Percentiles rank a stretch among this genome's conserved stretches.
Evolutionary conservation across 148 eudicot genomes (phyloP).

Genomic region (Rheum nobile): DNA sequence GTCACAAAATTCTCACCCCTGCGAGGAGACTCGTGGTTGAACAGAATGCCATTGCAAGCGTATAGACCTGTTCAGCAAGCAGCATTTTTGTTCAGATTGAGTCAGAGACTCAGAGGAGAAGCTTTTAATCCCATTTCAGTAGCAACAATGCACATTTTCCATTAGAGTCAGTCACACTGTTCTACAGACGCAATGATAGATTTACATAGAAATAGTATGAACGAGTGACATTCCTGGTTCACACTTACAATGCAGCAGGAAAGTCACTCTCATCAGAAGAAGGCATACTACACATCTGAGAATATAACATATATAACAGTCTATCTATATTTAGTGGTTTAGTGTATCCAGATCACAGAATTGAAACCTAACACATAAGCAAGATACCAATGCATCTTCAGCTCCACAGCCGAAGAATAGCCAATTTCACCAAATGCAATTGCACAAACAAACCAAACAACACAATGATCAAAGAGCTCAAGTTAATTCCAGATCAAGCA

Average conservation of each 20-base stretch:
- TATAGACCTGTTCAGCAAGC: conserved; percentile 26
- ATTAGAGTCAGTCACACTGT: background rate
- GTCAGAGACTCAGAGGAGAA: background rate
- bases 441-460: background rate
- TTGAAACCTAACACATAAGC: background rate
- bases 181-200: background rate
- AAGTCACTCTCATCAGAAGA: background rate
- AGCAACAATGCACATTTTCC: background rate
- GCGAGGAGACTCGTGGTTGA: conserved; percentile 90
- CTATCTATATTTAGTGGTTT: background rate
- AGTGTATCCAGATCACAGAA: background rate
- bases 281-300: no score
- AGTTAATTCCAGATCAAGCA: background rate
- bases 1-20: conserved; percentile 97
- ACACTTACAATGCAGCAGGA: background rate
- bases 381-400: background rate
- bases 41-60: conserved; percentile 86
- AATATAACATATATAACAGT: background rate
- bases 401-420: background rate
- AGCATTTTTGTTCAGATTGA: background rate
- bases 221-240: no score
- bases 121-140: background rate
- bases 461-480: background rate
- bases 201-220: background rate
- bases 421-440: background rate